phyloP scores from a whole-genome alignment of 805 yeast species.

The Monosporozyma aerobia region DNA sequence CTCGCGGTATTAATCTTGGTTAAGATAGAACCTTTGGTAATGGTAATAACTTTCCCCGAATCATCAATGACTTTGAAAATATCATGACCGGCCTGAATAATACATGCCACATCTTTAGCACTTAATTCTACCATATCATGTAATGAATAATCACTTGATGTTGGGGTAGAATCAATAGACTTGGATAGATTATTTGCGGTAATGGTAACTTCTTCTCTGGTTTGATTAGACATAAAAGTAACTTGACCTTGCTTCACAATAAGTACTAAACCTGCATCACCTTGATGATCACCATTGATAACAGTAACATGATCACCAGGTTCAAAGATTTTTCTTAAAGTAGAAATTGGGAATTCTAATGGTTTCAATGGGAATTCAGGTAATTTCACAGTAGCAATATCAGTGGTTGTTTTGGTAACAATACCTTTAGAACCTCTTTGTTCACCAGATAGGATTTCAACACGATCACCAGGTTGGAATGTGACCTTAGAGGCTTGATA shows the following conservation, averaged over 20 bases:
- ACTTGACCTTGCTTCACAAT: constrained; percentile 76
- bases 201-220: constrained; percentile 80
- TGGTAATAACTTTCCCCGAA: constrained; percentile 64
- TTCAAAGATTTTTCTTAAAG: constrained; percentile 74
- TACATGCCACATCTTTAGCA: constrained; percentile 79
- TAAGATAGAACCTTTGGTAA: constrained; percentile 75
- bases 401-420: constrained; percentile 58
- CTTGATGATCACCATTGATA: constrained; percentile 80
- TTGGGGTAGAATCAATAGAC: constrained; percentile 80
- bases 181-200: constrained; percentile 85
- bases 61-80: constrained; percentile 70
- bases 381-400: constrained; percentile 43
- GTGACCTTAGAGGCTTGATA: constrained; percentile 44
- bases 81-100: constrained; percentile 83
- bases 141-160: constrained; percentile 69
- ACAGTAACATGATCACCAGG: constrained; percentile 96
- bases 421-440: constrained; percentile 82
- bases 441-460: constrained; percentile 87
- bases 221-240: constrained; percentile 80
- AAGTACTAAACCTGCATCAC: constrained; percentile 92
- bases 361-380: constrained; percentile 41
- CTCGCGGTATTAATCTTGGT: constrained; percentile 61
- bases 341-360: constrained; percentile 73
- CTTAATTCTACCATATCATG: constrained; percentile 86
- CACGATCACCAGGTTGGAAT: constrained; percentile 91